Conservation (phyloP, 2,329 filamentous ascomycete species). For the Diplodia sapinea region DNA sequence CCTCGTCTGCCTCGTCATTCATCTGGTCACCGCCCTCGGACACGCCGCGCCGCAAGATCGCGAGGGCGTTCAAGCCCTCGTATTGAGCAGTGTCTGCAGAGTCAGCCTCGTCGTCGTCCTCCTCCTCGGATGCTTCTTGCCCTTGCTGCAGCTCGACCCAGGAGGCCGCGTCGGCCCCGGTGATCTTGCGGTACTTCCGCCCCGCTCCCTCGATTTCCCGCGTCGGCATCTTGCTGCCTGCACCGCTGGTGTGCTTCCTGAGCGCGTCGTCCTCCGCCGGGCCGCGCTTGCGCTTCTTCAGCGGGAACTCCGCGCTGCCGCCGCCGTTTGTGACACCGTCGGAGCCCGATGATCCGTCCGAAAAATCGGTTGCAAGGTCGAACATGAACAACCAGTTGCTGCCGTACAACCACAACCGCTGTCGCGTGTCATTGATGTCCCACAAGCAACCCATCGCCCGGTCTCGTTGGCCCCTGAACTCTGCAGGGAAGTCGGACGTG, state of each 20-base stretch:
- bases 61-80: conserved; percentile 35
- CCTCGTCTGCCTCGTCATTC: conserved; percentile 29
- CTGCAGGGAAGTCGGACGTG: conserved; percentile 72
- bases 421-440: conserved; percentile 65
- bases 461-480: conserved; percentile 77
- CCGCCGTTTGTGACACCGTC: conserved; percentile 32
- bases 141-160: conserved; percentile 41
- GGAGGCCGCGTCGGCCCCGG: conserved; percentile 45
- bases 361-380: conserved; percentile 75
- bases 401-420: conserved; percentile 85
- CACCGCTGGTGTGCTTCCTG: conserved; percentile 56
- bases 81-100: conserved; percentile 48
- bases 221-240: conserved; percentile 59
- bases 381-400: conserved; percentile 90
- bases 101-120: conserved; percentile 38
- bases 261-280: conserved; percentile 39
- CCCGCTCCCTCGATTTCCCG: conserved; percentile 53
- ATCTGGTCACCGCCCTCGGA: conserved; percentile 36
- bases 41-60: conserved; percentile 39
- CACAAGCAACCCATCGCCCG: conserved; percentile 83
- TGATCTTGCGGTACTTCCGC: conserved; percentile 57
- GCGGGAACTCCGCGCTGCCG: conserved; percentile 37
- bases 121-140: conserved; percentile 38
- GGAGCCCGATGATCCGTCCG: conserved; percentile 36
- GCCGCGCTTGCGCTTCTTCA: conserved; percentile 37